phyloP scores from a whole-genome alignment of 345 rosid genomes.

The Limnanthes douglasii region DNA sequence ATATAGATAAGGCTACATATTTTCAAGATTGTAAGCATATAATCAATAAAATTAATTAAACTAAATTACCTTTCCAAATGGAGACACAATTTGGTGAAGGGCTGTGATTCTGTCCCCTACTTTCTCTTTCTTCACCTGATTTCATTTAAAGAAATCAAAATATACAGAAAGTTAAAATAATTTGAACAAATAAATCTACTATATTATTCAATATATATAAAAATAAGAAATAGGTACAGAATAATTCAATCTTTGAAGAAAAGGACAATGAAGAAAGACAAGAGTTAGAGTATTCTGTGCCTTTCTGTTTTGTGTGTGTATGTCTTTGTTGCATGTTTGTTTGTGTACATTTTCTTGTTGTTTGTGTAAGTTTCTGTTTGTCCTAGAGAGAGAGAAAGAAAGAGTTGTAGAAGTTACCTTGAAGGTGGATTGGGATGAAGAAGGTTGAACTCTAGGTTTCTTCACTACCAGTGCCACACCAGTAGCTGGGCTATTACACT shows the following conservation, averaged over 20 bases:
- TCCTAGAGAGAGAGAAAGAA: conserved; percentile 10
- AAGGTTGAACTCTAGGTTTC: conserved; percentile 87
- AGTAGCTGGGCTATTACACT: conserved; percentile 66
- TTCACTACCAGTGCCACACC: conserved; percentile 76
- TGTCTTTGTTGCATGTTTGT: too few species aligned
- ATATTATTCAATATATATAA: background rate
- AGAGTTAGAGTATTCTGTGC: conserved; percentile 24
- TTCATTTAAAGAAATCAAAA: background rate
- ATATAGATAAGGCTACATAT: conserved; percentile 1
- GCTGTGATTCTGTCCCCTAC: conserved; percentile 78
- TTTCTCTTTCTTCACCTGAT: conserved; percentile 84
- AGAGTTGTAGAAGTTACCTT: conserved; percentile 31
- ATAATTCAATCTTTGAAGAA: too few species aligned
- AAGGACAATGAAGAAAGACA: conserved; percentile 77
- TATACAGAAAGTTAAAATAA: background rate
- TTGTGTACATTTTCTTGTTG: too few species aligned
- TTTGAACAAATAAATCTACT: background rate
- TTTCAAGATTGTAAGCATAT: background rate
- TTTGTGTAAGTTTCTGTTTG: conserved; percentile 22
- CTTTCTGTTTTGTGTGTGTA: conserved; percentile 22
- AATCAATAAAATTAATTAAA: background rate
- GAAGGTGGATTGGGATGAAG: conserved; percentile 61
- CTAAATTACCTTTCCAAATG: conserved; percentile 72
- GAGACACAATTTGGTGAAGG: conserved; percentile 95
- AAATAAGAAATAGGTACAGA: too few species aligned